A percentile compares a stretch with the other conserved stretches of the same genome.
Evolutionary conservation across 169 alveolate species (phyloP).

Genomic region (Perkinsus olseni): DNA sequence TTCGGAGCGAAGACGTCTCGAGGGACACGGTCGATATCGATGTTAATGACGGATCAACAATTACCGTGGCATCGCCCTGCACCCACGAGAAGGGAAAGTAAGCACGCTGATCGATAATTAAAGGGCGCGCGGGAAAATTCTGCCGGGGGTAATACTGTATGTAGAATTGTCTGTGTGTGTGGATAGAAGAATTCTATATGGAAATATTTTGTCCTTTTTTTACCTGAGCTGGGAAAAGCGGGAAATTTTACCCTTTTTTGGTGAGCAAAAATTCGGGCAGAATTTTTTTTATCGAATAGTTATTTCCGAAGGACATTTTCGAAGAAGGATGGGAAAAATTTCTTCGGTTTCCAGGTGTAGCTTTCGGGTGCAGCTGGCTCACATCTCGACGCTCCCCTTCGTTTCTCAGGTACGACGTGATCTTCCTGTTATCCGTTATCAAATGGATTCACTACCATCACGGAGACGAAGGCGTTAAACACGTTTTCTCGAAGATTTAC

Average conservation of each 20-base stretch:
- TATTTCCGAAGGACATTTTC: too few relatives aligned
- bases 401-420: not conserved
- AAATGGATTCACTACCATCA: not conserved
- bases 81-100: not conserved
- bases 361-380: too few relatives aligned
- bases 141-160: too few relatives aligned
- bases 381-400: not conserved
- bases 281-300: too few relatives aligned
- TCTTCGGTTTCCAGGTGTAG: too few relatives aligned
- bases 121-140: too few relatives aligned
- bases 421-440: not conserved
- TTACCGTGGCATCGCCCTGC: not conserved
- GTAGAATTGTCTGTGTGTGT: too few relatives aligned
- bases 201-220: too few relatives aligned
- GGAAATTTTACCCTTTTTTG: too few relatives aligned
- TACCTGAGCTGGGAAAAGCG: too few relatives aligned
- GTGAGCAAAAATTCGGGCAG: too few relatives aligned
- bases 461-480: not conserved
- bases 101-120: not conserved
- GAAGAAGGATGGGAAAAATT: too few relatives aligned
- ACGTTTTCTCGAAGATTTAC: not conserved
- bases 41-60: not conserved
- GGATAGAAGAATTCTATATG: not conserved
- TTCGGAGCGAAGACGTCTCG: not conserved
- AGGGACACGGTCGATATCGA: not conserved